phyloP scores from a whole-genome alignment of 2,329 filamentous ascomycete genomes.

The Xylaria sp. region DNA sequence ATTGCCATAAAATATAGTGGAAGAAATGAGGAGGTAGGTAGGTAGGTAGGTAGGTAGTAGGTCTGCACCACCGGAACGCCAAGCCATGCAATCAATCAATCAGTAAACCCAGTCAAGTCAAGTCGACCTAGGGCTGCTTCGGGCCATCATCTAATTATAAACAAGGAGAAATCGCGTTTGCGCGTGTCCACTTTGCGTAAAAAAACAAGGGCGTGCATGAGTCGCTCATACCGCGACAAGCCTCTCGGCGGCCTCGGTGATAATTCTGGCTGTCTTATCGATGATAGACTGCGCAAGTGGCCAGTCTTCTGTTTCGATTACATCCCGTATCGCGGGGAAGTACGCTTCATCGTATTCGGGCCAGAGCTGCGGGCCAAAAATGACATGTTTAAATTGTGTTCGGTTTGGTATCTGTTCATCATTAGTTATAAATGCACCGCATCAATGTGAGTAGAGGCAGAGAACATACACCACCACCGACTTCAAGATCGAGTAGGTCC shows the following conservation, averaged over 20 bases:
- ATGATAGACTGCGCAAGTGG: conserved; percentile 73
- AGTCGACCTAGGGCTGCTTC: not conserved
- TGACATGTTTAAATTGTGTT: conserved; percentile 91
- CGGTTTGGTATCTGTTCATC: conserved; percentile 77
- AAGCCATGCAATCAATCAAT: conserved; percentile 13
- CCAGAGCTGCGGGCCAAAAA: conserved; percentile 87
- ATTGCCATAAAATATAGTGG: not conserved
- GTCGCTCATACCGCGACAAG: conserved; percentile 34
- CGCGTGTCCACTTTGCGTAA: not conserved
- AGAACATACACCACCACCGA: conserved; percentile 76
- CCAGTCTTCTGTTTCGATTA: conserved; percentile 79
- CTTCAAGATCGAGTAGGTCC: conserved; percentile 79
- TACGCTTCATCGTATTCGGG: conserved; percentile 73
- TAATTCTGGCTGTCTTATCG: conserved; percentile 75
- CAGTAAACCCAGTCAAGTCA: not conserved
- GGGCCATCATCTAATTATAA: conserved; percentile 28
- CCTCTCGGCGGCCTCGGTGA: conserved; percentile 54
- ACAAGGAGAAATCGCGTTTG: conserved; percentile 27
- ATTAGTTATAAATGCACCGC: conserved; percentile 1
- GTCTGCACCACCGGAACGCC: conserved; percentile 10
- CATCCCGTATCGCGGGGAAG: conserved; percentile 88
- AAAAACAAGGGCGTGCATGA: not conserved
- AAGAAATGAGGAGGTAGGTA: not conserved
- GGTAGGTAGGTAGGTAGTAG: not conserved
- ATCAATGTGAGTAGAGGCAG: conserved; percentile 16